A percentile compares a stretch with the other conserved stretches of the same genome.
These are phyloP conservation scores for Petunia secreta DNA, from an alignment of 257 asterid species.

Conservation along the genomic window DNA sequence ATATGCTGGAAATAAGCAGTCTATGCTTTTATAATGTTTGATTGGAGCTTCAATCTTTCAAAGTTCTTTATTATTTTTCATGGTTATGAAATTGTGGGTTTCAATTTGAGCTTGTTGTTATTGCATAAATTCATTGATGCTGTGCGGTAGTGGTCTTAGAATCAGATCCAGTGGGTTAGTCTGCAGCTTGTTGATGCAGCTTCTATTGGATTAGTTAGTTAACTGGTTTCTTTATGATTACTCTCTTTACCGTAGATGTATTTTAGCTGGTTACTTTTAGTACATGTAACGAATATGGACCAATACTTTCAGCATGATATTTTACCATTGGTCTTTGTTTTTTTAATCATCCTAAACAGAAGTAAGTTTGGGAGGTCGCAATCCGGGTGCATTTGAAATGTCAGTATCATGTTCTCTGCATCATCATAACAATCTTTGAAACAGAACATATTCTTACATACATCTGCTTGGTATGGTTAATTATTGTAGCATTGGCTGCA, in stretches of 20 bases:
- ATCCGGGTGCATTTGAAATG: not conserved
- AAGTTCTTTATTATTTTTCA: not conserved
- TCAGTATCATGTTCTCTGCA: not conserved
- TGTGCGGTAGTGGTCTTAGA: not conserved
- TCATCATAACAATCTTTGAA: not conserved
- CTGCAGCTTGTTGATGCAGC: constrained; percentile 9
- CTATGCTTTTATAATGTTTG: not conserved
- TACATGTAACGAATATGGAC: not conserved
- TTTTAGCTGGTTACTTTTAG: not conserved
- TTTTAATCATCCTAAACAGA: not conserved
- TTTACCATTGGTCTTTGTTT: not conserved
- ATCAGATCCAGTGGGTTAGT: not conserved
- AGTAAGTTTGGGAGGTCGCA: not conserved
- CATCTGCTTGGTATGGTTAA: not conserved
- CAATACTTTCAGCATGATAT: not conserved
- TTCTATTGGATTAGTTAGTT: not conserved
- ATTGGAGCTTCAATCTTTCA: not conserved
- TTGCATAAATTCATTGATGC: not conserved
- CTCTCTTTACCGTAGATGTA: not conserved
- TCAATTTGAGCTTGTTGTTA: not conserved
- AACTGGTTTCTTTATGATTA: not conserved
- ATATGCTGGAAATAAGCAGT: not conserved
- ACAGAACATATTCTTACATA: not conserved
- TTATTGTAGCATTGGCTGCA: not conserved
- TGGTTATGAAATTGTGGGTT: constrained; percentile 13